Base-by-base conservation (phyloP, 169 alveolate species). In the Plasmodium blacklocki region DNA sequence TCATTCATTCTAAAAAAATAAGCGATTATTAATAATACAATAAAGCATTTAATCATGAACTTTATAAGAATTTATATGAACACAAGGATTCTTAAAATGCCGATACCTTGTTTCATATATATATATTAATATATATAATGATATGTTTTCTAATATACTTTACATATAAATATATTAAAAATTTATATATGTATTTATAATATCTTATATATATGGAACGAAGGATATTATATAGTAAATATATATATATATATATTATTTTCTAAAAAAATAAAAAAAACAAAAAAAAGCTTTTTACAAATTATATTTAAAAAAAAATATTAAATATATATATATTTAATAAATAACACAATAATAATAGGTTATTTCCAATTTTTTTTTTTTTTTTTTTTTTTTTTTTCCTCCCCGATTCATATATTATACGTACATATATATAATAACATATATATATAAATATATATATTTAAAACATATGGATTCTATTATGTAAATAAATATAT, bases 1-100 rank as follows among this genome's bases (percentile, higher is more conserved):
- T 80, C 72, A 63, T 29, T 87, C 88, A 71, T 67, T 64, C 21
- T 74, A 43, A 58, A 71, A 14, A 58, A 67, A 64, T 11, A 50
- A 15, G 45, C 32, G 5, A 70, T 21, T 71, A 50, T 15, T 71
- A 87, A 71, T 70, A 71, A 68, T 71, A 59, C 21, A 29, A 87
- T 47, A 86, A 23, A 60, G 50, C 73, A 54, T 86, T 86, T 64
- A 72, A 70, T 26, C 32, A 74, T 56, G 12, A 19, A 14, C 39
- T 50, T 19, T 11, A 68, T 23, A n/a, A 14, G 39, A 54, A 12
- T 49, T 8, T 50, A 59, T 71, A 71, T 49, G n/a, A 59, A 43
- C 63, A 43, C 66, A 32, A 67, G 45, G 26, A 29, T 54, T 63
- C 43, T 15, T 29, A 43, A 14, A 58, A 32, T 9, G 7, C 19